These are phyloP conservation scores for Pontederia crassipes DNA, from an alignment of 176 grass and related monocot genomes.

Conservation along the genomic window DNA sequence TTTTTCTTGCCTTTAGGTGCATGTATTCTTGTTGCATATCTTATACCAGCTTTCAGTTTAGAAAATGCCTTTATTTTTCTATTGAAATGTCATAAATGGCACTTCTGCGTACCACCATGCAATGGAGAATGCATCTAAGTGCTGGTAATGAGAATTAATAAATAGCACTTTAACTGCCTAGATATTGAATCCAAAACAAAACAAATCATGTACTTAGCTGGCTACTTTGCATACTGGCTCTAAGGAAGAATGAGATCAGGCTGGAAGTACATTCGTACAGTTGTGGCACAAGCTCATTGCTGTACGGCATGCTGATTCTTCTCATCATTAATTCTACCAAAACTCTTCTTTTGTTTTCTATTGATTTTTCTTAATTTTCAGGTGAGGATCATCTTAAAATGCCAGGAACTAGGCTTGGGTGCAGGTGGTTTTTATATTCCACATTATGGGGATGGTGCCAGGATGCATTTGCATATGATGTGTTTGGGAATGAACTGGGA, in stretches of 20 bases:
- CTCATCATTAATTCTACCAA: background rate
- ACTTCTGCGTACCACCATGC: too few relatives aligned
- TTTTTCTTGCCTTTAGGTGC: background rate
- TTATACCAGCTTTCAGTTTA: background rate
- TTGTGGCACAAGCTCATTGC: too few relatives aligned
- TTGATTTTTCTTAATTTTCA: slow-evolving; percentile 4
- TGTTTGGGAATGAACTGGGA: slow-evolving; percentile 65
- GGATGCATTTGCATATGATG: slow-evolving; percentile 46
- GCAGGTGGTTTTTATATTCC: slow-evolving; percentile 45
- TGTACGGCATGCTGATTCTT: background rate
- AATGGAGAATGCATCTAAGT: too few relatives aligned
- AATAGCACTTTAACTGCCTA: too few relatives aligned
- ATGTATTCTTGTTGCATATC: background rate
- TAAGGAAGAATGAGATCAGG: too few relatives aligned
- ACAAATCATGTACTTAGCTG: too few relatives aligned
- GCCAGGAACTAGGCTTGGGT: slow-evolving; percentile 35
- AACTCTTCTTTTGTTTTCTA: background rate
- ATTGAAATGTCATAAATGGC: too few relatives aligned
- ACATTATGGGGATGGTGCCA: slow-evolving; percentile 33
- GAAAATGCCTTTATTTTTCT: too few relatives aligned
- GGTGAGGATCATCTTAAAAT: slow-evolving; percentile 43
- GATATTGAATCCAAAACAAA: too few relatives aligned
- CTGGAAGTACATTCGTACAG: too few relatives aligned
- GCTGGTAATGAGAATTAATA: too few relatives aligned
- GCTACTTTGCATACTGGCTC: too few relatives aligned